Percentiles rank a stretch among this genome's conserved stretches.
These are phyloP conservation scores for Echites panduratus DNA, from an alignment of 257 asterid genomes.

Conservation along the genomic window DNA sequence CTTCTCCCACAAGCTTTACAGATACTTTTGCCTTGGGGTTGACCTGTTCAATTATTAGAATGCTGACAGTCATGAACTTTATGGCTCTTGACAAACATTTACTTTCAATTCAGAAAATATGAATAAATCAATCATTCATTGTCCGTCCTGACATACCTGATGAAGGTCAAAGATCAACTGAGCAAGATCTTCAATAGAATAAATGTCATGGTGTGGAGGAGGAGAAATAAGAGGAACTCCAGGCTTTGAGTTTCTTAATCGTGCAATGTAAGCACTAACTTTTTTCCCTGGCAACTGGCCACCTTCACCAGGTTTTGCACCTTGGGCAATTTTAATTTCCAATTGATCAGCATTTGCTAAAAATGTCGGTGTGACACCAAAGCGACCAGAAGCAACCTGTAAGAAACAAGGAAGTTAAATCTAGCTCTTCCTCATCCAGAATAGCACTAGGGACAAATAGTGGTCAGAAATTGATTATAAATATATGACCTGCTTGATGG, in stretches of 20 bases:
- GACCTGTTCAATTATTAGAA: conserved; percentile 47
- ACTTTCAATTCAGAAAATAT: not conserved
- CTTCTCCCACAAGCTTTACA: conserved; percentile 97
- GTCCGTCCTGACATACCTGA: conserved; percentile 49
- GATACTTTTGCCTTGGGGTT: conserved; percentile 96
- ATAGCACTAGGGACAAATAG: not conserved
- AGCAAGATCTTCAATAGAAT: conserved; percentile 99
- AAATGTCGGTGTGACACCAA: conserved; percentile 98
- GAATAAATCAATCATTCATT: not conserved
- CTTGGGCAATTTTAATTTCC: conserved; percentile 97
- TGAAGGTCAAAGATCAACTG: conserved; percentile 97
- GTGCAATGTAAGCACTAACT: conserved; percentile 97
- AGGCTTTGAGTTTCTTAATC: conserved; percentile 96
- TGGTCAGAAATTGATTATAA: not conserved
- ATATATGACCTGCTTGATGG: conserved; percentile 81
- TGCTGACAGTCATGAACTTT: not conserved
- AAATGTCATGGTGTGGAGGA: conserved; percentile 98
- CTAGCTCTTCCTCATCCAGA: not conserved
- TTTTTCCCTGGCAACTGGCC: conserved; percentile 99
- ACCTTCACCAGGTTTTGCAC: conserved; percentile 99
- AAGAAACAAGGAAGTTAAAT: conserved; percentile 14
- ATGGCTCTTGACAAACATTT: not conserved
- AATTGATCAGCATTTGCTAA: conserved; percentile 94
- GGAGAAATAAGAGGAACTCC: conserved; percentile 99
- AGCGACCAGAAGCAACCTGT: conserved; percentile 98